Conservation (phyloP, 768 basidiomycete genomes). For the Mycena crocata region DNA sequence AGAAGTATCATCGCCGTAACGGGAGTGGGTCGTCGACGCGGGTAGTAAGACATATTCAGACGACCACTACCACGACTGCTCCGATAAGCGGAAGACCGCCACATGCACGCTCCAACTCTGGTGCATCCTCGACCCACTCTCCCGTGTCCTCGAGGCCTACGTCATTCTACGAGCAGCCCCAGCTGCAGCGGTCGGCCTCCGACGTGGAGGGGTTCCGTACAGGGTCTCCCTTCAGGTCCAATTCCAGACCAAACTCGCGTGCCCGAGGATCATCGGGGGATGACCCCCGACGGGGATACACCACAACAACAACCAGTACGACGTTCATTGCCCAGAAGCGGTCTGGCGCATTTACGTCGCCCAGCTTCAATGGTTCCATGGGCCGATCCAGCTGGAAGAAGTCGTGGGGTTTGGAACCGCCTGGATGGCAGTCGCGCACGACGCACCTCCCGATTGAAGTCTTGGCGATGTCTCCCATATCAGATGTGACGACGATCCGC, state of each 20-base stretch:
- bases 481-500: conserved; percentile 65
- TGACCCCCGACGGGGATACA: conserved; percentile 36
- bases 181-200: conserved; percentile 48
- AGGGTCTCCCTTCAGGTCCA: conserved; percentile 70
- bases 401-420: conserved; percentile 88
- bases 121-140: conserved; percentile 83
- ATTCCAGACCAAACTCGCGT: conserved; percentile 62
- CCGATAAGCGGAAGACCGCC: conserved; percentile 45
- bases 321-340: conserved; percentile 89
- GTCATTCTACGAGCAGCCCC: conserved; percentile 73
- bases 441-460: conserved; percentile 82
- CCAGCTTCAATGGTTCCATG: conserved; percentile 54
- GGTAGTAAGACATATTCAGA: conserved; percentile 75
- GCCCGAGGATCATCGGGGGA: conserved; percentile 51
- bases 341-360: conserved; percentile 71
- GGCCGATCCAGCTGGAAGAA: conserved; percentile 90
- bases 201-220: conserved; percentile 76
- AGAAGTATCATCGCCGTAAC: conserved; percentile 80
- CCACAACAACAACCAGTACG: conserved; percentile 49
- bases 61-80: conserved; percentile 42
- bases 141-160: conserved; percentile 80
- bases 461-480: conserved; percentile 71
- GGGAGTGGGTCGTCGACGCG: conserved; percentile 88
- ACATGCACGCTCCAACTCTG: conserved; percentile 81
- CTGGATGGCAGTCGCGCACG: conserved; percentile 82